A percentile compares a stretch with the other conserved stretches of the same genome.
Evolutionary conservation across 768 basidiomycete genomes (phyloP).

Genomic region (Pulveroboletus sp.): DNA sequence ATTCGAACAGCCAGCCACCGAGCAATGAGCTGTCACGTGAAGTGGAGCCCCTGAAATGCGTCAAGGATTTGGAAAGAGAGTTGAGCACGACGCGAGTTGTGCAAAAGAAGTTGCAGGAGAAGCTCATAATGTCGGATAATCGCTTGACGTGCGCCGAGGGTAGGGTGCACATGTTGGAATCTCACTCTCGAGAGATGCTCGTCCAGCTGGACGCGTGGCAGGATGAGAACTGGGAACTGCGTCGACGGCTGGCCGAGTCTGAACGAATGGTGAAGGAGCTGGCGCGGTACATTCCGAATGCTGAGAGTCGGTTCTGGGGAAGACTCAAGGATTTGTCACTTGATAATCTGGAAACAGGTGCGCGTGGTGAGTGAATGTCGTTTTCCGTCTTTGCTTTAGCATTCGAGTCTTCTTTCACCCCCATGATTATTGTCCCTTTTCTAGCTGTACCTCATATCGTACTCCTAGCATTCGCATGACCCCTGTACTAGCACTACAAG

Average conservation of each 20-base stretch:
- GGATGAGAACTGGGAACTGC: slow-evolving; percentile 21
- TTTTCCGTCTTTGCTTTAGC: slow-evolving; percentile 3
- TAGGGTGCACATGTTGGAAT: slow-evolving; percentile 16
- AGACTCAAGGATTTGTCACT: slow-evolving; percentile 28
- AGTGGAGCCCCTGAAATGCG: slow-evolving; percentile 5
- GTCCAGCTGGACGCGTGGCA: slow-evolving; percentile 15
- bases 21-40: neutral
- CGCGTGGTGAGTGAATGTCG: slow-evolving; percentile 19
- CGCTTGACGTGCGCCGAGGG: slow-evolving; percentile 14
- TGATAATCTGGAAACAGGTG: slow-evolving; percentile 19
- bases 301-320: slow-evolving; percentile 25
- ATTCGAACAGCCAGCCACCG: neutral
- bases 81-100: slow-evolving; percentile 11
- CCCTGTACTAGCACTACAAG: slow-evolving; percentile 19
- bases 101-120: slow-evolving; percentile 18
- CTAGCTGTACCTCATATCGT: slow-evolving; percentile 16
- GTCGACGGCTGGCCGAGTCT: slow-evolving; percentile 20
- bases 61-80: slow-evolving; percentile 25
- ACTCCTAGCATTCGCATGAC: slow-evolving; percentile 24
- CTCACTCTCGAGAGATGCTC: slow-evolving; percentile 19
- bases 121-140: slow-evolving; percentile 12
- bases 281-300: slow-evolving; percentile 8
- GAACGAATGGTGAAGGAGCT: slow-evolving; percentile 20
- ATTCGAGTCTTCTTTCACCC: neutral
- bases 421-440: slow-evolving; percentile 2